Percentiles rank a stretch among this genome's conserved stretches.
phyloP scores from a whole-genome alignment of 225 moss, liverwort and hornwort genomes.

The Sphagnum contortum region DNA sequence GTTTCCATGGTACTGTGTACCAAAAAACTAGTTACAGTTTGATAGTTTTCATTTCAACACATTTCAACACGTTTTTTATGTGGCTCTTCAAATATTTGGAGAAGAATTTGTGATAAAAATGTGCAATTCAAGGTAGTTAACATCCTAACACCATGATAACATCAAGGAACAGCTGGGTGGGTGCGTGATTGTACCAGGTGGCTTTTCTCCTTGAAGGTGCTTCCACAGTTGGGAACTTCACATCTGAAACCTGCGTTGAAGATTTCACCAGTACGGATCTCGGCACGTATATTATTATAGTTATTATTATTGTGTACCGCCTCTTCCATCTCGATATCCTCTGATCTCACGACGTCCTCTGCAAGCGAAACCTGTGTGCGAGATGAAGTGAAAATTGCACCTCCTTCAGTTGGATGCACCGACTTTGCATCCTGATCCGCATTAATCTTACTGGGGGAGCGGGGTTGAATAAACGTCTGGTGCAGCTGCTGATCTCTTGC shows the following conservation, averaged over 20 bases:
- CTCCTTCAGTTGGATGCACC: no score
- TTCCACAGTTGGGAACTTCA: slow-evolving; percentile 6
- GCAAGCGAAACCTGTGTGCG: background rate
- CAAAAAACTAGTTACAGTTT: no score
- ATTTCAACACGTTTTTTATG: no score
- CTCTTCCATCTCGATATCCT: slow-evolving; percentile 1
- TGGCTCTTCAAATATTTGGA: no score
- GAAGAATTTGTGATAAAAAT: no score
- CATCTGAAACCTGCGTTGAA: background rate
- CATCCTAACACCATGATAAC: background rate
- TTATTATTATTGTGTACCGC: background rate
- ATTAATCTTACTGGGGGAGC: no score
- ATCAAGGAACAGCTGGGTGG: background rate
- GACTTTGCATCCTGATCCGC: background rate
- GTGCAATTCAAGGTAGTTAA: no score
- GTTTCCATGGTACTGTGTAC: no score
- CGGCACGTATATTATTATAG: background rate
- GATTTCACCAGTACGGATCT: no score
- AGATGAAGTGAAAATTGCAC: no score
- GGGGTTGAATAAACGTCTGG: no score
- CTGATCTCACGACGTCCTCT: background rate
- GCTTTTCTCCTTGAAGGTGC: slow-evolving; percentile 8
- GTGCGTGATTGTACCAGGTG: slow-evolving; percentile 5
- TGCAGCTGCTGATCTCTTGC: slow-evolving; percentile 3
- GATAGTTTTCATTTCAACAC: no score